phyloP scores from a whole-genome alignment of 2,329 filamentous ascomycete genomes.

The Talaromyces marneffei region DNA sequence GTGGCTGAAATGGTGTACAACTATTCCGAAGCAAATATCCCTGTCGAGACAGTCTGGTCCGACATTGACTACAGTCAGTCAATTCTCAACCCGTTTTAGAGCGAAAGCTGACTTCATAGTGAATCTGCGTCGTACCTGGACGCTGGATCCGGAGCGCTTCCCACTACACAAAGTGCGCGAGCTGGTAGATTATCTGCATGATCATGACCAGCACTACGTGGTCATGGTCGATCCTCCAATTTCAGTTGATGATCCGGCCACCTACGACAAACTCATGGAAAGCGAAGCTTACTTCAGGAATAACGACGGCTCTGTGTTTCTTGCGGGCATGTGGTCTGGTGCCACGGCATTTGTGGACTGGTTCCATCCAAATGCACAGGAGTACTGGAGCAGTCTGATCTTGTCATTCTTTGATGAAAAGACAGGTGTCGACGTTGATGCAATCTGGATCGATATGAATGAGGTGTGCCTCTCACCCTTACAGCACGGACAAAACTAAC shows the following conservation, averaged over 20 bases:
- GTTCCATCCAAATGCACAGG: slow-evolving; percentile 60
- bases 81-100: not conserved
- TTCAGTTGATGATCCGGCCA: slow-evolving; percentile 49
- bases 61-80: slow-evolving; percentile 40
- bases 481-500: not conserved
- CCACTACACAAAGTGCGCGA: slow-evolving; percentile 51
- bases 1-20: slow-evolving; percentile 41
- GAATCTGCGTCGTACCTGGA: slow-evolving; percentile 31
- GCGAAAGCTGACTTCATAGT: slow-evolving; percentile 1
- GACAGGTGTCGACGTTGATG: slow-evolving; percentile 67
- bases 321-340: slow-evolving; percentile 73
- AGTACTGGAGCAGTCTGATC: slow-evolving; percentile 68
- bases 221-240: slow-evolving; percentile 66
- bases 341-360: slow-evolving; percentile 69
- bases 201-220: slow-evolving; percentile 62
- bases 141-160: slow-evolving; percentile 36
- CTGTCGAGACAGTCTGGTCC: slow-evolving; percentile 43
- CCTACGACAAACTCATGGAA: slow-evolving; percentile 11
- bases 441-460: slow-evolving; percentile 70
- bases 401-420: slow-evolving; percentile 57
- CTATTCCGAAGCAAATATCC: slow-evolving; percentile 38
- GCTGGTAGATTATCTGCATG: slow-evolving; percentile 61
- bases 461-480: slow-evolving; percentile 32
- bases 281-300: slow-evolving; percentile 47
- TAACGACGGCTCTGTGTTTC: slow-evolving; percentile 51